These are phyloP conservation scores for Vachellia collinsii DNA, from an alignment of 306 rosid genomes.

Conservation along the genomic window DNA sequence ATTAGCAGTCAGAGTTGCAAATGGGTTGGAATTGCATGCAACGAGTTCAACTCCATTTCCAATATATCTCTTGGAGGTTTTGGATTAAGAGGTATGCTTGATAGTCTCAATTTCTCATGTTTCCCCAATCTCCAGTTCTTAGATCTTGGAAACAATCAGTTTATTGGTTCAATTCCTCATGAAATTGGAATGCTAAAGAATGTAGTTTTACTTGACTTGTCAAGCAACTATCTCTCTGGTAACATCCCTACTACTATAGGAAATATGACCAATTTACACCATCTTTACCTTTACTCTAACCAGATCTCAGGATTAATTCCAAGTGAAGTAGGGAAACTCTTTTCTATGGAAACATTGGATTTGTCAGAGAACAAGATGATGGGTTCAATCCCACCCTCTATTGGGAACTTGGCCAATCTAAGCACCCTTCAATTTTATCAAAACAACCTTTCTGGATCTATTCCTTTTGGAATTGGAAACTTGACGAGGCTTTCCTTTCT, in stretches of 20 bases:
- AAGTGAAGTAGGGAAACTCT: not conserved
- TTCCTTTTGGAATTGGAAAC: conserved; percentile 1
- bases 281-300: not conserved
- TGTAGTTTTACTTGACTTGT: not conserved
- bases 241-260: not conserved
- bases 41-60: too few relatives aligned
- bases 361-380: not conserved
- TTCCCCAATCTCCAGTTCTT: too few relatives aligned
- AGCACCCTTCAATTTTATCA: not conserved
- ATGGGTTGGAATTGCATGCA: too few relatives aligned
- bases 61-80: too few relatives aligned
- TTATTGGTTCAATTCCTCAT: not conserved
- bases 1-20: too few relatives aligned
- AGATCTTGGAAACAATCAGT: not conserved
- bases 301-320: not conserved
- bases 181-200: not conserved
- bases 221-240: not conserved
- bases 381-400: not conserved
- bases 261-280: not conserved
- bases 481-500: not conserved
- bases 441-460: not conserved
- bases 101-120: too few relatives aligned
- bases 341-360: not conserved
- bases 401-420: not conserved
- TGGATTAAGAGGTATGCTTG: too few relatives aligned